Evolutionary conservation across 208 protist species (phyloP), one percentile per base, ranked within the genome.

Genomic region (Trypanosoma brucei): DNA sequence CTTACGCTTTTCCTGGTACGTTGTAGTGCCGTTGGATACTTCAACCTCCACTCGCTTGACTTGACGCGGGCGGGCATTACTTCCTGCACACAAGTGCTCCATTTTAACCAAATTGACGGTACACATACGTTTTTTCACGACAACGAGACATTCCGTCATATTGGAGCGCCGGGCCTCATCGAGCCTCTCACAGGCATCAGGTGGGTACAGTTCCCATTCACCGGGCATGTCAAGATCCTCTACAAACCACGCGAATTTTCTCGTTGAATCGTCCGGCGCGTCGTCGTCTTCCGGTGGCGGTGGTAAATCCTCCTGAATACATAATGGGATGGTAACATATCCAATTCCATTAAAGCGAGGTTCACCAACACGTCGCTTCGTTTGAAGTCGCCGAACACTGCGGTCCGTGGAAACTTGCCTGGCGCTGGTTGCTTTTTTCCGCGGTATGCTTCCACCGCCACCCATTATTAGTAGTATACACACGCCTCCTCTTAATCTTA

Each of bases 211-310:
- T 59, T 89, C 80, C 74, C 79, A 94, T 54, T 75, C 71, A 22
- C 78, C 84, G 1, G 76, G 72, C 1, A 57, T 54, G 48, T 85
- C 75, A 8, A 84, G 48, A 48, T 85, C 75, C 60, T 90, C 82
- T 3, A 90, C 81, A 40, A 91, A 85, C 84, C 84, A 93, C 7
- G 68, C 83, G 51, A 78, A 88, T 11, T 53, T 34, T 30, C 50
- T 65, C 14, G 44, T 8, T 14, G 8, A 8, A 8, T 48, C 44
- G 9, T 14, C 44, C 44, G 44, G 9, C 44, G 14, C 44, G 44
- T 48, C 44, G 14, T 48, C 44, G 8, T 48, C 9, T 48, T 48
- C 6, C 42, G 64, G 62, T 30, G 55, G 54, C 22, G 56, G 75
- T 50, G 52, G 75, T 4, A 54, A 61, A 35, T 46, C n/a, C 8